These are phyloP conservation scores for Cystofilobasidium bisporidii DNA, from an alignment of 768 basidiomycete species.

Conservation along the genomic window DNA sequence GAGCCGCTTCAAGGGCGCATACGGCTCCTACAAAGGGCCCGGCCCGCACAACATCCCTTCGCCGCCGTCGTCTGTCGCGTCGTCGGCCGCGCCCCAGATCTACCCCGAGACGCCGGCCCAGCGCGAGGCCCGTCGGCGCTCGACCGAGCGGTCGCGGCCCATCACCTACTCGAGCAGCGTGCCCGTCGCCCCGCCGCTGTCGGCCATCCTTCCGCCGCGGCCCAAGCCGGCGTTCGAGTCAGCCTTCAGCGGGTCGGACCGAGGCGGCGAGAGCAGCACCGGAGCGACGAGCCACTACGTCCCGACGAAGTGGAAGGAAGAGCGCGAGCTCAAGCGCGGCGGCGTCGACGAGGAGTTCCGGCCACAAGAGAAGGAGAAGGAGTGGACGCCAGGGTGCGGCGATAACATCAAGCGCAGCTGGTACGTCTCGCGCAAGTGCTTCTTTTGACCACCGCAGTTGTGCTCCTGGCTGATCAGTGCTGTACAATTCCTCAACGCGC, in stretches of 20 bases:
- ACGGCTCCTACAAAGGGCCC: neutral
- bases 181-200: slow-evolving; percentile 5
- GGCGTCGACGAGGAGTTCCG: slow-evolving; percentile 22
- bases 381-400: slow-evolving; percentile 19
- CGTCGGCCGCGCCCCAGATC: slow-evolving; percentile 20
- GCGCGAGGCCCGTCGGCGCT: slow-evolving; percentile 12
- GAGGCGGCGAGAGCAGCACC: neutral
- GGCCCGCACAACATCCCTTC: slow-evolving; percentile 13
- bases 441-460: too few relatives aligned
- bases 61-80: slow-evolving; percentile 24
- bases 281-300: slow-evolving; percentile 10
- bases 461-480: too few relatives aligned
- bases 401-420: slow-evolving; percentile 27
- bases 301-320: slow-evolving; percentile 26
- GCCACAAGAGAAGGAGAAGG: slow-evolving; percentile 20
- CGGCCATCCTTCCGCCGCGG: slow-evolving; percentile 11
- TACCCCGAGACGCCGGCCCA: slow-evolving; percentile 28
- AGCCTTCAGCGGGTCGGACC: neutral
- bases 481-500: neutral
- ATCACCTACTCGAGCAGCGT: neutral
- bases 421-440: slow-evolving; percentile 7
- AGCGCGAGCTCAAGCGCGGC: slow-evolving; percentile 19
- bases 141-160: slow-evolving; percentile 1
- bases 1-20: slow-evolving; percentile 3
- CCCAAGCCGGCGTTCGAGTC: neutral